Percentiles rank a stretch among this genome's conserved stretches.
phyloP scores from a whole-genome alignment of 148 eudicot species.

The Camellia sinensis region DNA sequence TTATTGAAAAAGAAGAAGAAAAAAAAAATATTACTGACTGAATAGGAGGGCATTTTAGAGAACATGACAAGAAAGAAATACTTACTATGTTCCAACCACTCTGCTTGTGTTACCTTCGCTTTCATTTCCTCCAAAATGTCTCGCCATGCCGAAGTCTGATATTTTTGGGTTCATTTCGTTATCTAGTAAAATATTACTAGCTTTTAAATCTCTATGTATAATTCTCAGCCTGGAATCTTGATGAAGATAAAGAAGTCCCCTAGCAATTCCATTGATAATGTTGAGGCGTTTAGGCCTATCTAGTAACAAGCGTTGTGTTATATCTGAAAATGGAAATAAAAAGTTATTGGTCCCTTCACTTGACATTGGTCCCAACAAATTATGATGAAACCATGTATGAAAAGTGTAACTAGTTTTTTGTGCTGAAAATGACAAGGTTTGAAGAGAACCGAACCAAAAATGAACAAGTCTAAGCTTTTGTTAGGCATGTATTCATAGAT shows the following conservation, averaged over 20 bases:
- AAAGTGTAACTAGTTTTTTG: background rate
- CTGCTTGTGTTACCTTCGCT: too few relatives aligned
- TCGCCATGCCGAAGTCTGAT: background rate
- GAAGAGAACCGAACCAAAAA: conserved; percentile 15
- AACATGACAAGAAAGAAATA: too few relatives aligned
- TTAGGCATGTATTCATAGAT: conserved; percentile 20
- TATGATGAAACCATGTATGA: too few relatives aligned
- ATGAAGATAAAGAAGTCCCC: conserved; percentile 28
- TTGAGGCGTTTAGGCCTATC: conserved; percentile 11
- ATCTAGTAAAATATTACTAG: too few relatives aligned
- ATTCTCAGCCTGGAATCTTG: conserved; percentile 22
- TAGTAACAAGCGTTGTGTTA: background rate
- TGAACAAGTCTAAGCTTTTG: conserved; percentile 18
- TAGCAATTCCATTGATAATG: conserved; percentile 23
- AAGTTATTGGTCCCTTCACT: too few relatives aligned
- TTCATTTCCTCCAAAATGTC: background rate
- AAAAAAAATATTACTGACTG: too few relatives aligned
- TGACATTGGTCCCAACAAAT: too few relatives aligned
- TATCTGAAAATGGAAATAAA: background rate
- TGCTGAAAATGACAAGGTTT: background rate
- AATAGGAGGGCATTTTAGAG: too few relatives aligned
- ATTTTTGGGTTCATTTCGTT: conserved; percentile 15
- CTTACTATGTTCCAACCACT: conserved; percentile 24
- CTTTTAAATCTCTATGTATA: too few relatives aligned
- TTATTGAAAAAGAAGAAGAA: too few relatives aligned